Evolutionary conservation across 352 stramenopile genomes (phyloP).

Genomic region (Pythium dissimile): DNA sequence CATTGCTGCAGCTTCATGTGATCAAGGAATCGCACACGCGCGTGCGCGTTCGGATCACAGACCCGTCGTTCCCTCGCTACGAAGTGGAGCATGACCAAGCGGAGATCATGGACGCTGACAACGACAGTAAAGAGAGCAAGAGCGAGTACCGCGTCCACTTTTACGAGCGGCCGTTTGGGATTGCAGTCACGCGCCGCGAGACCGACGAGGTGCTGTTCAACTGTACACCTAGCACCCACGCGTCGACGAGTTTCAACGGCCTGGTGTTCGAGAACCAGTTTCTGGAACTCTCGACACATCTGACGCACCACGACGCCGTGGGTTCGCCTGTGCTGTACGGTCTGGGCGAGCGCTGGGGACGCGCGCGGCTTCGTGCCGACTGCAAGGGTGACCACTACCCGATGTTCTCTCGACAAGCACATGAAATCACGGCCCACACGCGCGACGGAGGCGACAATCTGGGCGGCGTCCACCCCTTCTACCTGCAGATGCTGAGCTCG

Average conservation of each 20-base stretch:
- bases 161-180: slow-evolving; percentile 62
- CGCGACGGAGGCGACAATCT: slow-evolving; percentile 60
- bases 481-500: slow-evolving; percentile 46
- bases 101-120: not conserved
- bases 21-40: slow-evolving; percentile 39
- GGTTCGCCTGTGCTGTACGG: slow-evolving; percentile 51
- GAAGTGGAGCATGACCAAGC: slow-evolving; percentile 47
- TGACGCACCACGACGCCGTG: slow-evolving; percentile 26
- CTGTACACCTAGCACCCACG: slow-evolving; percentile 60
- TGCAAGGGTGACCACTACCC: slow-evolving; percentile 60
- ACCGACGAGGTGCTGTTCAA: slow-evolving; percentile 80
- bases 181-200: slow-evolving; percentile 55
- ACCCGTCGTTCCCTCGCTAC: slow-evolving; percentile 64
- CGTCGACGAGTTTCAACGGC: slow-evolving; percentile 41
- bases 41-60: slow-evolving; percentile 78
- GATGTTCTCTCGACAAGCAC: slow-evolving; percentile 37
- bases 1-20: slow-evolving; percentile 61
- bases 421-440: slow-evolving; percentile 15
- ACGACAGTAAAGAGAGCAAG: not conserved
- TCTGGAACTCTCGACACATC: slow-evolving; percentile 77
- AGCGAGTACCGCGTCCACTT: slow-evolving; percentile 54
- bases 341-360: slow-evolving; percentile 61
- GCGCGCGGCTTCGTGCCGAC: slow-evolving; percentile 36
- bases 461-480: slow-evolving; percentile 80
- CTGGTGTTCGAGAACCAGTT: slow-evolving; percentile 87